phyloP scores from a whole-genome alignment of 345 rosid species.

The Clausena lansium region DNA sequence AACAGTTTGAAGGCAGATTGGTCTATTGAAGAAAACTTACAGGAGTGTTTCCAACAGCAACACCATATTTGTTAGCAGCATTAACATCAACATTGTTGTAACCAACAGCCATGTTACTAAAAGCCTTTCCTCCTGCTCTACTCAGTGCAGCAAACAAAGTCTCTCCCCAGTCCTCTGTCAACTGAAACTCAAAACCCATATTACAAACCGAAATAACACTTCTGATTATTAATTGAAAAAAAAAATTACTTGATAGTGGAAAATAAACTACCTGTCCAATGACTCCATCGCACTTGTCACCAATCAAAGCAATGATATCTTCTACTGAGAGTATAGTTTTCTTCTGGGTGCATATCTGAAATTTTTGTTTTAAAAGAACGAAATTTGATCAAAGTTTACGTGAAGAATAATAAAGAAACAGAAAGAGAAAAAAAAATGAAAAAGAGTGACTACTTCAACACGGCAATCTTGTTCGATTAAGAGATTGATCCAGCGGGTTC shows the following conservation, averaged over 20 bases:
- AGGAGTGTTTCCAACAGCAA: constrained; percentile 96
- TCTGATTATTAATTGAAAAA: background rate
- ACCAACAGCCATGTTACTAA: constrained; percentile 99
- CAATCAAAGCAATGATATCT: constrained; percentile 82
- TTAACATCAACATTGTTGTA: constrained; percentile 94
- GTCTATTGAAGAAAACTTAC: constrained; percentile 35
- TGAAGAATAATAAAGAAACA: background rate
- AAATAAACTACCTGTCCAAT: constrained; percentile 71
- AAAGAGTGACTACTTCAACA: constrained; percentile 57
- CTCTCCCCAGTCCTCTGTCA: constrained; percentile 98
- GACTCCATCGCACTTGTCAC: constrained; percentile 90
- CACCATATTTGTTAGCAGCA: constrained; percentile 89
- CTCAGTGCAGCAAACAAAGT: constrained; percentile 81
- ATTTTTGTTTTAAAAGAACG: background rate
- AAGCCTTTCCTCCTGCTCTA: constrained; percentile 91
- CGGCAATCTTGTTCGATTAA: constrained; percentile 85
- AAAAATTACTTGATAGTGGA: background rate
- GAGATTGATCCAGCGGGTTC: constrained; percentile 98
- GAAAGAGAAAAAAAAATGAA: background rate
- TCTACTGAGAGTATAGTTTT: constrained; percentile 93
- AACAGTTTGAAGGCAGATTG: background rate
- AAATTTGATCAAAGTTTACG: background rate
- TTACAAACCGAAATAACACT: background rate
- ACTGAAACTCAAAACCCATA: constrained; percentile 36
- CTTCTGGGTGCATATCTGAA: constrained; percentile 85